Evolutionary conservation across 106 monocot genomes (phyloP), one percentile per base, ranked within the genome.

Genomic region (Allium cepa): DNA sequence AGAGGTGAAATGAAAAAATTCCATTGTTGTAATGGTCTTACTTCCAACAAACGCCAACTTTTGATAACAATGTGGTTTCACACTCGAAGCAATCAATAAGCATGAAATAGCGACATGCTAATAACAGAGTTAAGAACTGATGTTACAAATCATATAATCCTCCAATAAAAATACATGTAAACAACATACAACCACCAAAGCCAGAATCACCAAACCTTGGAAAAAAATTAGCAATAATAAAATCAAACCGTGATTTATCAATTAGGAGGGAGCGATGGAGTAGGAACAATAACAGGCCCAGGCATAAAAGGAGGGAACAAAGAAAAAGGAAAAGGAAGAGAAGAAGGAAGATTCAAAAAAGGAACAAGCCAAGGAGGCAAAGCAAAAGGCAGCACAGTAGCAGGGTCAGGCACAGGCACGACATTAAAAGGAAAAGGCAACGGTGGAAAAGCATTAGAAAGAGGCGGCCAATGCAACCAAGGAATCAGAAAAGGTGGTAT

Each of bases 401-500:
- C 69, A 49, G 75, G 83, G 53, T 64, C 64, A 11, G 78, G 82
- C 12, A 79, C 14, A 7, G 81, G 26, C 28, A 81, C 68, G 1
- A 22, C 22, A 22, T 22, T 22, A 22, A 22, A 22, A 4, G 82
- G 75, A 14, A 58, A 46, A 3, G 66, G 68, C n/a, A 50, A 27
- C 4, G 50, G 27, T 7, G 82, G 78, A 27, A 69, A 57, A 2
- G 82, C 76, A 27, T 79, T 77, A 47, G 80, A 74, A 71, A 80
- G 59, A n/a, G 72, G 75, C 10, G 83, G 82, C 77, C 75, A 77
- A 50, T 69, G 52, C 14, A 77, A 81, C 79, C 84, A 88, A 7
- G 83, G 72, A 60, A 83, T 78, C 1, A 59, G 46, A 77, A 81
- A 83, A 7, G 83, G 79, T 17, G 74, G 69, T 61, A 84, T 86